phyloP scores from a whole-genome alignment of 331 rosid species.

The Saraca asoca region DNA sequence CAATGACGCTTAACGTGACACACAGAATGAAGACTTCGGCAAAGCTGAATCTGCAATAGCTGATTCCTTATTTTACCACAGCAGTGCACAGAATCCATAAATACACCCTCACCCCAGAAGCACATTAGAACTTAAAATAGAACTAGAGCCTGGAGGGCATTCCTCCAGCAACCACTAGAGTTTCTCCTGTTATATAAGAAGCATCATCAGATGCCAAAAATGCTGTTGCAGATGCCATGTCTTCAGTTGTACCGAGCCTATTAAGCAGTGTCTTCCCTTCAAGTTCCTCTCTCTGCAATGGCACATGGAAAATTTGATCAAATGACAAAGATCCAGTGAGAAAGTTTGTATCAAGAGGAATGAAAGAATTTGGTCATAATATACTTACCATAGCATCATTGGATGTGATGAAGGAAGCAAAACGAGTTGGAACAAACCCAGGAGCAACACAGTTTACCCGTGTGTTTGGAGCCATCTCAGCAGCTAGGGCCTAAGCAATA shows the following conservation, averaged over 20 bases:
- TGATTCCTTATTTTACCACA: not conserved
- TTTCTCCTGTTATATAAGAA: constrained; percentile 91
- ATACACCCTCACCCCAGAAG: constrained; percentile 12
- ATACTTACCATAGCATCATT: constrained; percentile 54
- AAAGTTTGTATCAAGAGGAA: constrained; percentile 10
- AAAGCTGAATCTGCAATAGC: not conserved
- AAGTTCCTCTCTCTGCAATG: constrained; percentile 56
- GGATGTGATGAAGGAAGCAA: constrained; percentile 62
- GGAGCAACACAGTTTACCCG: constrained; percentile 97
- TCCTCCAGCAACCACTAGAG: constrained; percentile 92
- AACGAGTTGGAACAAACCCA: constrained; percentile 91
- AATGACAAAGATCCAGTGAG: not conserved
- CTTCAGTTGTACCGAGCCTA: constrained; percentile 86
- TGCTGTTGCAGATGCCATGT: constrained; percentile 88
- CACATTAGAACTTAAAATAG: not conserved
- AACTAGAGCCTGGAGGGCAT: constrained; percentile 78
- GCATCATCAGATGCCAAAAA: constrained; percentile 93
- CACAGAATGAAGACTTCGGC: not conserved
- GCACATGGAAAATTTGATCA: constrained; percentile 27
- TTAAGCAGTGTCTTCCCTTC: constrained; percentile 65
- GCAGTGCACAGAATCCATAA: not conserved
- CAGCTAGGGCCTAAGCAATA: constrained; percentile 72
- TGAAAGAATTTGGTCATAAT: constrained; percentile 15
- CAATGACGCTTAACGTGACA: too few species aligned
- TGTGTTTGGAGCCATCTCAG: constrained; percentile 77